Evolutionary conservation across 805 yeast genomes (phyloP), one percentile per base, ranked within the genome.

Genomic region (Cyberlindnera lachancei): DNA sequence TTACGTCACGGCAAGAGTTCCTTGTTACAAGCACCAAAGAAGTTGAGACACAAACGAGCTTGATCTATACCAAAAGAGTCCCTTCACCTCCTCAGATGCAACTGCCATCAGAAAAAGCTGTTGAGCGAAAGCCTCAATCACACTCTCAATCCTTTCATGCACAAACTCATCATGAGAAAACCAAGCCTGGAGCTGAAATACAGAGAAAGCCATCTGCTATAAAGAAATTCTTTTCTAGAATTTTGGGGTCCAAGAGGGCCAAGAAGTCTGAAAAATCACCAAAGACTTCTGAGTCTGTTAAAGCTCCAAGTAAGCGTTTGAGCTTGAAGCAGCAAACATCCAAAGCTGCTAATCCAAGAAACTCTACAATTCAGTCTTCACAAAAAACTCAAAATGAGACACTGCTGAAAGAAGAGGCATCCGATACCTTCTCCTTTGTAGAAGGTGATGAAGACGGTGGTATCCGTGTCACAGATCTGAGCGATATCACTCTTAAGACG

Each of bases 381-480:
- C n/a, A 21, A 14, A 35, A 23, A 8, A 27, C 19, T 12, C 6
- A 18, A 18, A 6, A 9, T 3, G 29, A 30, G 23, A 16, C 23
- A 30, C n/a, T n/a, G n/a, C n/a, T n/a, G n/a, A n/a, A n/a, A n/a
- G n/a, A n/a, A n/a, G n/a, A n/a, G n/a, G n/a, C n/a, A n/a, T n/a
- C 38, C 19, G 43, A 40, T 23, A 38, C 27, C 7, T 50, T 47
- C 26, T 50, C 55, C 7, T 50, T 50, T 19, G 24, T 31, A n/a
- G 53, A 47, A 5, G 50, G 42, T 6, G 54, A 48, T 14, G 55
- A 49, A 21, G 44, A 45, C 17, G 30, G 25, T 4, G 45, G 40
- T 6, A 31, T 48, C 13, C 36, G 32, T 7, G 26, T 45, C 12
- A 34, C 33, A 7, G 41, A 33, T n/a, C 36, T 48, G 13, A n/a